Evolutionary conservation across 495 filamentous ascomycete species (phyloP).

Genomic region (Letharia lupina): DNA sequence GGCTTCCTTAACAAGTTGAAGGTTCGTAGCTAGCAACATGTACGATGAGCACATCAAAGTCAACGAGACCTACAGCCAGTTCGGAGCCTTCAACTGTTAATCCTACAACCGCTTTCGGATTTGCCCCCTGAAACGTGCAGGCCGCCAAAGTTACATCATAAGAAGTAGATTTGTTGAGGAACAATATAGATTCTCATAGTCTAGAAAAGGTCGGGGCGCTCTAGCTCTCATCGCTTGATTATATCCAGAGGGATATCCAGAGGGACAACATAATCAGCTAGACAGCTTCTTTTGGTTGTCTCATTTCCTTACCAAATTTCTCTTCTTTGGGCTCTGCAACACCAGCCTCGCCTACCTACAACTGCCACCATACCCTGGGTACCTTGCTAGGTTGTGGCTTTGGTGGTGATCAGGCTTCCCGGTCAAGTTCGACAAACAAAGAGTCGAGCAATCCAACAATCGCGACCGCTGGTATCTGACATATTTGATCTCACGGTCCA

Average conservation of each 20-base stretch:
- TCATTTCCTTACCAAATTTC: not conserved
- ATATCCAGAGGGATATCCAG: not conserved
- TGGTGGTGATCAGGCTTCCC: not conserved
- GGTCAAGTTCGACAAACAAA: not conserved
- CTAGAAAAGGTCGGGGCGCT: not conserved
- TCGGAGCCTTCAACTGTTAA: not conserved
- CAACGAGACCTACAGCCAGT: not conserved
- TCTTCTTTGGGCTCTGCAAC: not conserved
- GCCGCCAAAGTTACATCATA: not conserved
- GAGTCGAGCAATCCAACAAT: not conserved
- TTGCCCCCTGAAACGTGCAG: not conserved
- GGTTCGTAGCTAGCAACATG: not conserved
- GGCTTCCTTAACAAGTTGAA: not conserved
- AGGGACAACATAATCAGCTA: not conserved
- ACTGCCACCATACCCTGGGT: not conserved
- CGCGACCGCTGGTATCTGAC: not conserved
- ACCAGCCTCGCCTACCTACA: not conserved
- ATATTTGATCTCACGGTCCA: not conserved
- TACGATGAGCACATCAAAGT: not conserved
- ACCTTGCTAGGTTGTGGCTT: not conserved
- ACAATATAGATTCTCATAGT: not conserved
- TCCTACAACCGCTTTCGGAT: not conserved
- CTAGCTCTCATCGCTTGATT: not conserved
- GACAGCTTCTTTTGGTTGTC: not conserved
- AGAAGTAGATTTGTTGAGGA: not conserved